These are phyloP conservation scores for Crassisporium funariophilum DNA, from an alignment of 768 basidiomycete genomes.

Conservation along the genomic window DNA sequence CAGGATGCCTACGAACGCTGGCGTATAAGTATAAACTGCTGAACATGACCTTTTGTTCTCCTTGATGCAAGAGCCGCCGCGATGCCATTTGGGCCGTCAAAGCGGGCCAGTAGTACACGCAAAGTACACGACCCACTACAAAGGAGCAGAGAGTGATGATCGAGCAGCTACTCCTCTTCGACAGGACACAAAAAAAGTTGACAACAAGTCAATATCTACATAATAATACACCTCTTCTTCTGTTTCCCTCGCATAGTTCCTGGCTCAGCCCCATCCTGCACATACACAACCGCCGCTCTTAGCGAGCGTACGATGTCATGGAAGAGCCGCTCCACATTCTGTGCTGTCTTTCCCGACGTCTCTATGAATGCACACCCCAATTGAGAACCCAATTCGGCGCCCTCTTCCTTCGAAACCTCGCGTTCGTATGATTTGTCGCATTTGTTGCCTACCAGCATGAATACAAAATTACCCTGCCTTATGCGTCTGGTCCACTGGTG, in stretches of 20 bases:
- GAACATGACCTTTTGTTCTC: no score
- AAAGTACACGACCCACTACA: no score
- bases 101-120: no score
- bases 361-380: conserved; percentile 95
- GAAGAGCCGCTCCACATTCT: conserved; percentile 91
- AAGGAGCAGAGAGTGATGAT: no score
- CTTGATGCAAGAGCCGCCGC: no score
- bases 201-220: no score
- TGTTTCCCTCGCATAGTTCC: conserved; percentile 45
- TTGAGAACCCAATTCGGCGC: conserved; percentile 73
- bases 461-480: conserved; percentile 81
- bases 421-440: conserved; percentile 87
- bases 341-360: conserved; percentile 93
- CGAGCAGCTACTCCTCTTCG: no score
- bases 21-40: no score
- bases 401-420: conserved; percentile 91
- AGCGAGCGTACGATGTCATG: conserved; percentile 82
- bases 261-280: conserved; percentile 48
- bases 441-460: conserved; percentile 97
- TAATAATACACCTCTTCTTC: conserved; percentile 66
- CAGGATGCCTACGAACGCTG: no score
- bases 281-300: conserved; percentile 69
- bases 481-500: conserved; percentile 89
- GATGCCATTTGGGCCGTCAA: no score
- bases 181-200: no score